Base-by-base conservation (phyloP, 139 green algal species). In the Coccomyxa sp. region DNA sequence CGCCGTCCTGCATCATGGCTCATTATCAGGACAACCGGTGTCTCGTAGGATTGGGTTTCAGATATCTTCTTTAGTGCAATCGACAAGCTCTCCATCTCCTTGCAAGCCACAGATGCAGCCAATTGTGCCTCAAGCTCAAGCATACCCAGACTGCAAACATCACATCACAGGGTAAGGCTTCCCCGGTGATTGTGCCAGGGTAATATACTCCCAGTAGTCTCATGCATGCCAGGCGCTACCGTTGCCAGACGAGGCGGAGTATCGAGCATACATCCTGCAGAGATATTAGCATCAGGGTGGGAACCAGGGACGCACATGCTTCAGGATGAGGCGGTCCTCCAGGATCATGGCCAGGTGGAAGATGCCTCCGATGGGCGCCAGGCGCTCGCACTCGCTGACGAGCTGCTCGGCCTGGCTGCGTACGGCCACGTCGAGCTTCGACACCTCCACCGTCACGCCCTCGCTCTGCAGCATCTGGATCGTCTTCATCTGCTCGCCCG, bases 331-430 rank as follows among this genome's bases (percentile, higher is more conserved):
- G 31, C 35, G 33, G 71, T 76, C 71, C 14, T 38, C 37, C 18
- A 76, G 71, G 38, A 44, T 16, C 71, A 76, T 58, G 38, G 71
- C 71, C 38, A 76, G 39, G 39, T 76, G 71, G 71, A 76, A 76
- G 22, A 76, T 37, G 24, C 71, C 71, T 16, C 38, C 71, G 3
- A 76, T 7, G 38, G 71, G 71, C 27, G 71, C 71, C 2, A 55
- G 18, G 71, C 71, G 33, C 71, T 58, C 38, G 27, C 31, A 35
- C 18, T 44, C n/a, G 38, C 10, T 27, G 18, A 76, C 18, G 0
- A 76, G 24, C 71, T 76, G 38, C 71, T 31, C 38, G 18, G 71
- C 71, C 71, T 76, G 38, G 8, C 35, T 18, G 35, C 31, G 38
- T 1, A 38, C 71, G 29, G 18, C 39, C 38, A 55, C 38, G 29